These are phyloP conservation scores for Cercospora beticola DNA, from an alignment of 2,329 filamentous ascomycete genomes.

Conservation along the genomic window DNA sequence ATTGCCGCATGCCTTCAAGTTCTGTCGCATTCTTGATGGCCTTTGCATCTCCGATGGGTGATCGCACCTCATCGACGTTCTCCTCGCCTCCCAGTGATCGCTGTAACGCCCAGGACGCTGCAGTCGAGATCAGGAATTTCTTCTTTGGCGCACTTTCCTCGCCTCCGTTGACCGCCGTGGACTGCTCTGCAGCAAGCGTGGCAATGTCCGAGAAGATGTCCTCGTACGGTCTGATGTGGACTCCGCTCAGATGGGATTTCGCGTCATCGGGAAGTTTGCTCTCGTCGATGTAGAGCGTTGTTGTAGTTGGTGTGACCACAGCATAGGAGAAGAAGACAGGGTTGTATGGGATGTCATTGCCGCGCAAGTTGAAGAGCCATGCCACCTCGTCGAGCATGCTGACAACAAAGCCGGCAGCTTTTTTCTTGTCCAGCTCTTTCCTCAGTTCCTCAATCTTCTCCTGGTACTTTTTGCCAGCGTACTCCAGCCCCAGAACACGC, in stretches of 20 bases:
- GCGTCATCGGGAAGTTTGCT: conserved; percentile 71
- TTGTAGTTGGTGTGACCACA: conserved; percentile 71
- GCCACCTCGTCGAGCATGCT: conserved; percentile 96
- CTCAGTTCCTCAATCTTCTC: conserved; percentile 82
- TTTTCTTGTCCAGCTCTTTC: conserved; percentile 90
- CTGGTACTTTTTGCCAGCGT: conserved; percentile 77
- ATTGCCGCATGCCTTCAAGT: conserved; percentile 86
- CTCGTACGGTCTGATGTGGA: conserved; percentile 78
- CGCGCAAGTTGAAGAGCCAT: conserved; percentile 97
- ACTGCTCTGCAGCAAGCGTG: conserved; percentile 54
- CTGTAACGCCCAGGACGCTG: conserved; percentile 89
- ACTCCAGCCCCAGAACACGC: conserved; percentile 68
- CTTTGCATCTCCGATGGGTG: conserved; percentile 86
- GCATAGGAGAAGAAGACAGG: conserved; percentile 98
- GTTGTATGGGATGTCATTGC: conserved; percentile 94
- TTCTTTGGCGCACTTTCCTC: conserved; percentile 40
- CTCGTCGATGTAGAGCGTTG: conserved; percentile 80
- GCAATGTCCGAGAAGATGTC: conserved; percentile 77
- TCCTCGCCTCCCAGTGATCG: conserved; percentile 81
- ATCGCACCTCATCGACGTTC: conserved; percentile 80
- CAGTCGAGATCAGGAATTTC: conserved; percentile 84
- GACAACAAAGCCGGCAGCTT: conserved; percentile 80
- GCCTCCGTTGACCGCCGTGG: conserved; percentile 21
- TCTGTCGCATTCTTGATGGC: conserved; percentile 91
- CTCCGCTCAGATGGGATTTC: conserved; percentile 67